Evolutionary conservation across 345 rosid species (phyloP).

Genomic region (Trapa bicornis): DNA sequence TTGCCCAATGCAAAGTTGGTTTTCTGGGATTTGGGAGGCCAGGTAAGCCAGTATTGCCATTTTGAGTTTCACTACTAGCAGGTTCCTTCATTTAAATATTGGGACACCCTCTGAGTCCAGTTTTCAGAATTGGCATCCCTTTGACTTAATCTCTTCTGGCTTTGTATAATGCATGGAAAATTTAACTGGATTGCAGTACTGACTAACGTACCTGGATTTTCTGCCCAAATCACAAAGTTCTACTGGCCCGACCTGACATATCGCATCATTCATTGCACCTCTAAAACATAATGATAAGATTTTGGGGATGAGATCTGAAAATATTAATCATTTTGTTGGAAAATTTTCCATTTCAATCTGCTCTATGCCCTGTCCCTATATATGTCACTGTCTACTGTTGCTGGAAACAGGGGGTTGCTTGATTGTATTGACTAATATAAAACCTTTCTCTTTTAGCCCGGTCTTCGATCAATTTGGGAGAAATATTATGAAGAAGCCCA

Average conservation of each 20-base stretch:
- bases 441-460: slow-evolving; percentile 41
- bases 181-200: background rate
- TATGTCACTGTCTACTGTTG: background rate
- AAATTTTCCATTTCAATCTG: background rate
- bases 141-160: background rate
- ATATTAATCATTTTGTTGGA: background rate
- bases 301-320: background rate
- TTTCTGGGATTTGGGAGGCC: slow-evolving; percentile 98
- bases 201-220: background rate
- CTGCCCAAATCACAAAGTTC: background rate
- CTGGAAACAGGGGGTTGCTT: background rate
- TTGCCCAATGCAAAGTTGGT: slow-evolving; percentile 70
- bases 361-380: background rate
- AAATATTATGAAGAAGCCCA: slow-evolving; percentile 99
- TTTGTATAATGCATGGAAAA: background rate
- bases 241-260: background rate
- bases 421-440: slow-evolving; percentile 4
- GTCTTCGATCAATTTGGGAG: slow-evolving; percentile 98
- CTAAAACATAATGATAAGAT: background rate
- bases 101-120: background rate
- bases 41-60: slow-evolving; percentile 30
- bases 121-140: background rate
- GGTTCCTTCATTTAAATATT: background rate
- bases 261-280: background rate
- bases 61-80: background rate